phyloP scores from a whole-genome alignment of 176 grass and related monocot genomes.

The Oryza glaberrima region DNA sequence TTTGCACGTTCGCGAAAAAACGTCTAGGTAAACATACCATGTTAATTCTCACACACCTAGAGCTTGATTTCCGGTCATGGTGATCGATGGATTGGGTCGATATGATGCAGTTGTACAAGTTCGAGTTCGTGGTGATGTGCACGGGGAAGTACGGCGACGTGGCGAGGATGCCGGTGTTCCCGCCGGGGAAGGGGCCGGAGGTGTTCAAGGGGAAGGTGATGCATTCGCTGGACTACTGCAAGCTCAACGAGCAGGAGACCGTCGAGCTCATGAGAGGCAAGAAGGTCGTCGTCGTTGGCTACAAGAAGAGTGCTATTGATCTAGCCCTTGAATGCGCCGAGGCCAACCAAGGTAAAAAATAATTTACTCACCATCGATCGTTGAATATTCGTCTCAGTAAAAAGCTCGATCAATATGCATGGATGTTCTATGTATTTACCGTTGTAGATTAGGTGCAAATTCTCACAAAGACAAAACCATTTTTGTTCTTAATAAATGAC shows the following conservation, averaged over 20 bases:
- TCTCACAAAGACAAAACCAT: not conserved
- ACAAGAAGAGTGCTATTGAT: conserved; percentile 98
- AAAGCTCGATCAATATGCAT: not conserved
- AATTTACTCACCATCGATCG: not conserved
- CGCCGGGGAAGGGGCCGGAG: conserved; percentile 62
- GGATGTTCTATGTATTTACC: not conserved
- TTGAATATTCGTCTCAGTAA: not conserved
- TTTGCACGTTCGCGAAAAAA: no score
- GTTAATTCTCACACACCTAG: not conserved
- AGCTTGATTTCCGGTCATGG: not conserved
- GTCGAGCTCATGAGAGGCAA: conserved; percentile 82
- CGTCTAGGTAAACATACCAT: no score
- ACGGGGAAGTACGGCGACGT: conserved; percentile 95
- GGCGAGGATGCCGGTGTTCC: conserved; percentile 71
- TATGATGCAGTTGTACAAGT: conserved; percentile 57
- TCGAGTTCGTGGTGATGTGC: conserved; percentile 99
- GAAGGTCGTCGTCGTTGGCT: conserved; percentile 88
- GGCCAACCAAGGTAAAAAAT: conserved; percentile 78
- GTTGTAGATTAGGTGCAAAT: not conserved
- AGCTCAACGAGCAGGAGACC: conserved; percentile 67
- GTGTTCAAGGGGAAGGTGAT: conserved; percentile 78
- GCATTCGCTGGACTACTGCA: conserved; percentile 94
- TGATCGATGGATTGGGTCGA: not conserved
- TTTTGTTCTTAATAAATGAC: not conserved
- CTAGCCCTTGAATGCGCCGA: conserved; percentile 82